These are phyloP conservation scores for Niebla homalea DNA, from an alignment of 495 filamentous ascomycete species.

Conservation along the genomic window DNA sequence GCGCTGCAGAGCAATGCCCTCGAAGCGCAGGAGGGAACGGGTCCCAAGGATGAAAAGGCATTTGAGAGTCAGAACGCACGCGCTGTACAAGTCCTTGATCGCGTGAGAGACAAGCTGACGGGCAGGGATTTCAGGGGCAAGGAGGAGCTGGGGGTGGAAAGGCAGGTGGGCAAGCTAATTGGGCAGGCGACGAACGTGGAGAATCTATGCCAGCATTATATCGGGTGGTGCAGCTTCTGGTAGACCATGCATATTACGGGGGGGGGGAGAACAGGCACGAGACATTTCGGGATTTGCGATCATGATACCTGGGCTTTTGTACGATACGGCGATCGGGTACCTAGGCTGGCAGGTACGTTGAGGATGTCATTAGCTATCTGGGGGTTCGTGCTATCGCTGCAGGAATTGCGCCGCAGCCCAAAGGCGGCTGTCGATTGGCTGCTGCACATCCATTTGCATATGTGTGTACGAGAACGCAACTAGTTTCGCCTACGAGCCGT, in stretches of 20 bases:
- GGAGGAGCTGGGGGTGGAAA: conserved; percentile 73
- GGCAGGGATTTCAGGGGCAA: conserved; percentile 47
- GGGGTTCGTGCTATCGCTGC: too few relatives aligned
- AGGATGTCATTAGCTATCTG: too few relatives aligned
- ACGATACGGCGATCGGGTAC: too few relatives aligned
- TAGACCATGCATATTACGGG: conserved; percentile 20
- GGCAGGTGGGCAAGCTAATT: conserved; percentile 87
- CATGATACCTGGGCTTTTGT: too few relatives aligned
- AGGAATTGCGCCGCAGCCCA: too few relatives aligned
- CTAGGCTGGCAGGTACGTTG: too few relatives aligned
- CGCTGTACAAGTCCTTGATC: conserved; percentile 78
- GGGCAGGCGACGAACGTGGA: conserved; percentile 91
- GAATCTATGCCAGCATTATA: conserved; percentile 98
- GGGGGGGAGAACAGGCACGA: too few relatives aligned
- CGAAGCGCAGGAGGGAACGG: conserved; percentile 23
- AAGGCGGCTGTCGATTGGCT: too few relatives aligned
- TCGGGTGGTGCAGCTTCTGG: conserved; percentile 95
- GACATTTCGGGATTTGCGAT: too few relatives aligned
- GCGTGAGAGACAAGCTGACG: conserved; percentile 90
- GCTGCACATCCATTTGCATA: too few relatives aligned
- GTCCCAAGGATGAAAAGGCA: conserved; percentile 8
- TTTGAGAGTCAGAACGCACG: conserved; percentile 80
- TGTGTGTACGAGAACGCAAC: too few relatives aligned
- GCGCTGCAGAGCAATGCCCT: conserved; percentile 6
- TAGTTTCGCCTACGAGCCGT: too few relatives aligned